A percentile compares a stretch with the other conserved stretches of the same genome.
These are phyloP conservation scores for Pelomyxa schiedti DNA, from an alignment of 78 protist species.

Conservation along the genomic window DNA sequence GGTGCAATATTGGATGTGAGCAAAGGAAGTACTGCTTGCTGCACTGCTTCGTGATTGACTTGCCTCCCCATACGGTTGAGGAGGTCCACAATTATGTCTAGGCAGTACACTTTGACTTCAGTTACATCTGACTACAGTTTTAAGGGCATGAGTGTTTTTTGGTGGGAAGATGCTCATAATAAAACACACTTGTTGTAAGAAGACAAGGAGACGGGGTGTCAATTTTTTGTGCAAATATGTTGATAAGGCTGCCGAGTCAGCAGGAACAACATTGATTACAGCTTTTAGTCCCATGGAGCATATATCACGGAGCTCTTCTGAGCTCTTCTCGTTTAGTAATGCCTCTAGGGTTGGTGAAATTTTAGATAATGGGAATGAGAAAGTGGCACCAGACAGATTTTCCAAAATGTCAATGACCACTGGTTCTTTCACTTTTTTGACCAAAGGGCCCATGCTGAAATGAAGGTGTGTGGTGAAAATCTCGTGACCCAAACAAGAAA, in stretches of 20 bases:
- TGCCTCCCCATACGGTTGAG: slow-evolving; percentile 25
- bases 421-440: slow-evolving; percentile 28
- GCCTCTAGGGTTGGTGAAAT: slow-evolving; percentile 2
- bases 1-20: slow-evolving; percentile 23
- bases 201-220: slow-evolving; percentile 22
- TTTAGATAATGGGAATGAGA: neutral
- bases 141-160: neutral
- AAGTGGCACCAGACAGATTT: neutral
- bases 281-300: slow-evolving; percentile 42
- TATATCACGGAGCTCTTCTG: slow-evolving; percentile 52
- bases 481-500: no score
- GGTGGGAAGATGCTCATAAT: no score
- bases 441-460: slow-evolving; percentile 34
- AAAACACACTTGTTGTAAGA: slow-evolving; percentile 8
- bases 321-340: slow-evolving; percentile 11
- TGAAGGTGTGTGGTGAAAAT: no score
- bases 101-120: slow-evolving; percentile 27
- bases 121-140: slow-evolving; percentile 23
- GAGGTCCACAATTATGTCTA: slow-evolving; percentile 39
- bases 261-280: slow-evolving; percentile 25
- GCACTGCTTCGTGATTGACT: slow-evolving; percentile 26
- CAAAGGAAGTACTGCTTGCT: slow-evolving; percentile 29
- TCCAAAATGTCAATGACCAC: slow-evolving; percentile 28
- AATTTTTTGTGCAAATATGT: slow-evolving; percentile 20
- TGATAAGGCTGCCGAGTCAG: slow-evolving; percentile 19